These are phyloP conservation scores for Teunomyces stri DNA, from an alignment of 805 yeast species.

Conservation along the genomic window DNA sequence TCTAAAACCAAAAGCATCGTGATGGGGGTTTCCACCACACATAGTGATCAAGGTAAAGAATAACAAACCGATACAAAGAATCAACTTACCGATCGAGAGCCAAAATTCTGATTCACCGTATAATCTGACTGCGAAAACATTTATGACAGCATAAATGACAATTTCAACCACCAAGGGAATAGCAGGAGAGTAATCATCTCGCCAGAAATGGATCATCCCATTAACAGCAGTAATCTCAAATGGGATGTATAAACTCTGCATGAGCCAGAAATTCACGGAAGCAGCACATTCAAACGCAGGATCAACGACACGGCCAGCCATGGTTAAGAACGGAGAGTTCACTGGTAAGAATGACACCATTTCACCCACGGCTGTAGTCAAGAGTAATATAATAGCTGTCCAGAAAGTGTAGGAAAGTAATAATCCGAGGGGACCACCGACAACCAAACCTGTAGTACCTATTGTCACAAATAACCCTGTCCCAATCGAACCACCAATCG, in stretches of 20 bases:
- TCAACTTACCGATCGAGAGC: conserved; percentile 61
- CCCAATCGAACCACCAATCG: conserved; percentile 59
- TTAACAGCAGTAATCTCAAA: conserved; percentile 81
- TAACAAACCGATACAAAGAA: conserved; percentile 70
- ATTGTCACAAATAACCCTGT: conserved; percentile 38
- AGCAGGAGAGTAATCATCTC: conserved; percentile 71
- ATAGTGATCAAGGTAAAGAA: conserved; percentile 74
- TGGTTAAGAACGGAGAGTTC: conserved; percentile 34
- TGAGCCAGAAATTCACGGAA: conserved; percentile 34
- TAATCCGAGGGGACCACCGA: conserved; percentile 37
- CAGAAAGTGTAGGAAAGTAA: conserved; percentile 30
- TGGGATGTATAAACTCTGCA: conserved; percentile 60
- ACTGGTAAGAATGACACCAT: conserved; percentile 38
- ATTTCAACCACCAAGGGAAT: conserved; percentile 66
- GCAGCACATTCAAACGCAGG: conserved; percentile 30
- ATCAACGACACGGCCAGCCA: conserved; percentile 39
- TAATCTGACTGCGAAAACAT: conserved; percentile 67
- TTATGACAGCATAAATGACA: conserved; percentile 59
- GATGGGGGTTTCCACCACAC: conserved; percentile 84
- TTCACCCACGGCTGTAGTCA: conserved; percentile 37
- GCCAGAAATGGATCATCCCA: conserved; percentile 77
- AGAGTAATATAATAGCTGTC: conserved; percentile 29
- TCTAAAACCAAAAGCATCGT: conserved; percentile 51
- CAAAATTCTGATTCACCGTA: conserved; percentile 85
- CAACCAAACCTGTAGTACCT: conserved; percentile 26